Evolutionary conservation across 345 rosid species (phyloP), one percentile per base, ranked within the genome.

Genomic region (Gossypium ekmanianum): DNA sequence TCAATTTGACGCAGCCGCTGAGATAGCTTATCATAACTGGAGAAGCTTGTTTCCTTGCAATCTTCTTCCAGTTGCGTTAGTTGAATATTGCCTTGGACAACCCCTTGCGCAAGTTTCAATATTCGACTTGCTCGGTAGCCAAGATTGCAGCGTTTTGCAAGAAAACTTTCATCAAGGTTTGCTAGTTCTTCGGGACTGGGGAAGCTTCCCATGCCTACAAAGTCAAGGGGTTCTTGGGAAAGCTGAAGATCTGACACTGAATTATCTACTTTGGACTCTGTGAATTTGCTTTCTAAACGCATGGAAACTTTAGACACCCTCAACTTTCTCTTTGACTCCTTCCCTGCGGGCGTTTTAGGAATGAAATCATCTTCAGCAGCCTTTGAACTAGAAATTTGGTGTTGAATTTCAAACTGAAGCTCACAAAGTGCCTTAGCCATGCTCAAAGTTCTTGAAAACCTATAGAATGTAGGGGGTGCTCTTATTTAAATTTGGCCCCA

Each of bases 401-500:
- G 71, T 20, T 82, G 81, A 72, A 83, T 34, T 66, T 87, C 89
- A 14, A 71, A 71, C 75, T 85, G 88, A 66, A 87, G 83, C 76
- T 87, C 83, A 43, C 91, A 85, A 20, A 85, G 87, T 16, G 86
- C 75, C 58, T 43, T 68, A 43, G 91, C 91, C 91, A 87, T 87
- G 68, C 76, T 81, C 75, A 87, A 70, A 74, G 87, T 82, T 76
- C 91, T 85, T 8, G 85, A 73, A 84, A 85, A 87, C 78, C 91
- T 87, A 56, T 48, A 63, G 63, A 7, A 13, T 39, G 48, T 55
- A 7, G 7, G 7, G 7, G 41, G 41, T 34, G 7, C 41, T 34
- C 41, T 34, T 34, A 34, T 34, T 34, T 34, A 34, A 34, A 34
- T 34, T 57, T 56, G n/a, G 54, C 54, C 54, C 54, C 6, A 50